Percentiles rank a stretch among this genome's conserved stretches.
These are phyloP conservation scores for Elsinoe ampelina DNA, from an alignment of 2,329 filamentous ascomycete genomes.

Conservation along the genomic window DNA sequence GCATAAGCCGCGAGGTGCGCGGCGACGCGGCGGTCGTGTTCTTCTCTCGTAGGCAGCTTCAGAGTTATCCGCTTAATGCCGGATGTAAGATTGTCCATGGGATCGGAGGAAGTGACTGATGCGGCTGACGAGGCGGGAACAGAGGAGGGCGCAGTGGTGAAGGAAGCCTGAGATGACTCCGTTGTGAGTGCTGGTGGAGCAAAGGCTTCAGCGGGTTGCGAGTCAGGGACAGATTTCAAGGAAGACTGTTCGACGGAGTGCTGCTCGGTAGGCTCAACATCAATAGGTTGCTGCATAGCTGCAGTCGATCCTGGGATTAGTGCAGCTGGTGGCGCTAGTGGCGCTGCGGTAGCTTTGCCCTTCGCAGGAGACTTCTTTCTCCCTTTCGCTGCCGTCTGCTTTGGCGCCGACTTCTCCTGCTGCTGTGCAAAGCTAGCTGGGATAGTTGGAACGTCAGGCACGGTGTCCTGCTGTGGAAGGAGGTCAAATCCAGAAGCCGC, in stretches of 20 bases:
- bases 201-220: not conserved
- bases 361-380: conserved; percentile 6
- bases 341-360: not conserved
- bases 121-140: not conserved
- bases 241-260: not conserved
- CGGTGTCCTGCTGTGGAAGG: not conserved
- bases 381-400: not conserved
- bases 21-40: conserved; percentile 38
- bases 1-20: conserved; percentile 33
- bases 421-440: not conserved
- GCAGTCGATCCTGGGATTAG: no score
- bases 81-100: conserved; percentile 41
- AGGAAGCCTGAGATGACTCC: conserved; percentile 12
- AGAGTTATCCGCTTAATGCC: conserved; percentile 51
- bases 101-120: not conserved
- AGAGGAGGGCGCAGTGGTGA: conserved; percentile 12
- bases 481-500: conserved; percentile 16
- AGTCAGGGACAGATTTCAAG: not conserved
- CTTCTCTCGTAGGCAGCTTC: conserved; percentile 49
- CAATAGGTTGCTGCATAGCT: no score
- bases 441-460: conserved; percentile 4
- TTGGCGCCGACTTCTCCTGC: not conserved
- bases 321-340: not conserved
- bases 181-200: conserved; percentile 10
- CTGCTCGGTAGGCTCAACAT: not conserved